Evolutionary conservation across 176 grass and related monocot species (phyloP), one percentile per base, ranked within the genome.

Genomic region (Thalia dealbata): DNA sequence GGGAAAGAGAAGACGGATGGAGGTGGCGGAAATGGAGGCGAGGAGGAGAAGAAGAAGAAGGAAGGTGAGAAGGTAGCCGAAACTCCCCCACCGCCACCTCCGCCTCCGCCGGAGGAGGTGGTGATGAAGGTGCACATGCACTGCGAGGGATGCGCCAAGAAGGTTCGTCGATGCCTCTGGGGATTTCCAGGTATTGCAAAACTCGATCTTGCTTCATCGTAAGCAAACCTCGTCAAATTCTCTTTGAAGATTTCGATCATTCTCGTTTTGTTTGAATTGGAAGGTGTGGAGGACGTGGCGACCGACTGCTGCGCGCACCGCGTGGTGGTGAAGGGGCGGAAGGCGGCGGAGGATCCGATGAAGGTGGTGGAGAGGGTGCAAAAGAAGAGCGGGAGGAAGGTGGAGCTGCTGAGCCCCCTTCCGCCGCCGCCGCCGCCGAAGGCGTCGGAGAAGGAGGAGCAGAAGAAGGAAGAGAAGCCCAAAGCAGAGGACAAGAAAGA

Each of bases 111-210:
- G 76, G 87, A 85, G 79, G 86, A 82, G 79, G 51, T 89, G 64
- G 87, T 85, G 63, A 85, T 89, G 87, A 60, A 67, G 52, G 87
- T 89, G 27, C 79, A 71, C 79, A 89, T 89, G 86, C 82, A 89
- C 68, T 89, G 86, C 71, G 76, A 82, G 80, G 86, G 82, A 0
- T 89, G 86, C 23, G 79, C 86, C 42, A 80, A 82, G 67, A 89
- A 89, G 73, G 86, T 89, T 72, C 74, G 74, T 51, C 81, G 75
- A 58, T 73, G 43, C 69, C 73, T 89, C 55, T 79, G 54, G 69
- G 82, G 86, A 46, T 89, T 85, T 74, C 75, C 85, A 73, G 86
- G 86, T 85, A 89, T n/a, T 75, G 10, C 61, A 9, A 27, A 12
- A 29, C 6, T 16, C 30, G 21, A 22, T 50, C 5, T 41, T 6